Evolutionary conservation across 768 basidiomycete genomes (phyloP).

Genomic region (Rhodotorula paludigena): DNA sequence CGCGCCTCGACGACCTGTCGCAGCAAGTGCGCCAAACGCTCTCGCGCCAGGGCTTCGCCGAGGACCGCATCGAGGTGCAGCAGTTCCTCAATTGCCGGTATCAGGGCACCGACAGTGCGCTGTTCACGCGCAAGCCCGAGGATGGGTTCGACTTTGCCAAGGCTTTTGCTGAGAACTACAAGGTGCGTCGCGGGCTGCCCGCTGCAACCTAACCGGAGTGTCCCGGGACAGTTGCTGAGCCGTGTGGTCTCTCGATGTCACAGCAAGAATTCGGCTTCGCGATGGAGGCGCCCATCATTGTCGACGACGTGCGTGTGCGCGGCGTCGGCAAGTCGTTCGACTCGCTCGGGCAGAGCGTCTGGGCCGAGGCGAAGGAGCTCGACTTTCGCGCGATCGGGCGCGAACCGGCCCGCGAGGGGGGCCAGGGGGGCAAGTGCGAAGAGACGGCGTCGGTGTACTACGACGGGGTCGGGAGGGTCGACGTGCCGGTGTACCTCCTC

Average conservation of each 20-base stretch:
- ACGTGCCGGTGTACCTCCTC: conserved; percentile 76
- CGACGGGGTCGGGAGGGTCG: conserved; percentile 67
- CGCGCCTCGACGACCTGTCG: conserved; percentile 67
- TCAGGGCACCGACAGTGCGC: conserved; percentile 78
- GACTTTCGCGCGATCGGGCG: conserved; percentile 46
- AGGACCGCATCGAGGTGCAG: conserved; percentile 64
- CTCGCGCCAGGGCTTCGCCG: conserved; percentile 71
- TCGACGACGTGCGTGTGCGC: conserved; percentile 84
- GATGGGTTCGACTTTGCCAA: conserved; percentile 64
- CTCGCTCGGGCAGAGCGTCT: conserved; percentile 69
- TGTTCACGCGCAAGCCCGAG: conserved; percentile 63
- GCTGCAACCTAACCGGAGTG: too few species aligned
- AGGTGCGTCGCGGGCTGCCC: conserved; percentile 48
- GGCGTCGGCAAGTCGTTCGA: conserved; percentile 89
- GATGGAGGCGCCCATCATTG: conserved; percentile 69
- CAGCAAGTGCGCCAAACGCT: conserved; percentile 63
- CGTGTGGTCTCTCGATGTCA: not conserved
- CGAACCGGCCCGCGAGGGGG: conserved; percentile 30
- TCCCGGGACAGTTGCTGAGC: too few species aligned
- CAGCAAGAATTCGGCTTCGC: conserved; percentile 71
- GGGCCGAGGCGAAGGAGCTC: conserved; percentile 63
- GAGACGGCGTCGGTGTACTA: conserved; percentile 63
- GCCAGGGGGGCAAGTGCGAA: conserved; percentile 34
- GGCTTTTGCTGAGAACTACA: conserved; percentile 75
- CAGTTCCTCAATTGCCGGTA: conserved; percentile 50